Evolutionary conservation across 2,329 filamentous ascomycete species (phyloP).

Genomic region (Ophiostoma australiae): DNA sequence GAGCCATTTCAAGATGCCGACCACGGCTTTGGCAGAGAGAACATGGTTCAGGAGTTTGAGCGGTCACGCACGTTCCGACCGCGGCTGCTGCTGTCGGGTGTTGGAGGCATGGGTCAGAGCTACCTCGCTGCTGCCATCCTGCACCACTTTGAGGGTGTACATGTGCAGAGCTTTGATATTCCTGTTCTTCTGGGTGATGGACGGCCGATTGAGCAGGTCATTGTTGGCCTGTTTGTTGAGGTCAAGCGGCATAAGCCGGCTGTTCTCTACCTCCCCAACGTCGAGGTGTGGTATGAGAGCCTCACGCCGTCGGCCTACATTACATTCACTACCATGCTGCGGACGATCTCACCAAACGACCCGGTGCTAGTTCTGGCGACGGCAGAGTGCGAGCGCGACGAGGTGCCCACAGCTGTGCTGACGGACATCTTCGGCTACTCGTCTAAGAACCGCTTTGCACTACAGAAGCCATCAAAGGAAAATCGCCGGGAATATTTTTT

Average conservation of each 20-base stretch:
- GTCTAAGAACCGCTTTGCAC: constrained; percentile 66
- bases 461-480: constrained; percentile 58
- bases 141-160: constrained; percentile 86
- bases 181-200: constrained; percentile 81
- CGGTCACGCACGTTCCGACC: constrained; percentile 83
- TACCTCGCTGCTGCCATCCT: constrained; percentile 82
- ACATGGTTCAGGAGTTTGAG: constrained; percentile 72
- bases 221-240: constrained; percentile 87
- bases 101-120: constrained; percentile 84
- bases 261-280: constrained; percentile 87
- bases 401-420: constrained; percentile 60
- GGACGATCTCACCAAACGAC: constrained; percentile 81
- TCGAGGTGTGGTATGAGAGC: constrained; percentile 77
- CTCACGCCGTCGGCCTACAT: constrained; percentile 62
- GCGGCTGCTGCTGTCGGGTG: constrained; percentile 75
- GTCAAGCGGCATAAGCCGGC: constrained; percentile 92
- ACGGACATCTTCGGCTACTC: constrained; percentile 83
- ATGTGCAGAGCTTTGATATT: constrained; percentile 92
- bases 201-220: constrained; percentile 76
- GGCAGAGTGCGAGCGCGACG: constrained; percentile 61
- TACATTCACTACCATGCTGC: constrained; percentile 77
- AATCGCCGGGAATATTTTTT: constrained; percentile 76
- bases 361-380: constrained; percentile 85
- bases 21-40: constrained; percentile 79
- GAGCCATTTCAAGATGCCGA: constrained; percentile 79